Percentiles rank a stretch among this genome's conserved stretches.
Evolutionary conservation across 73 alveolate genomes (phyloP).

Genomic region (Urostyla sp.): DNA sequence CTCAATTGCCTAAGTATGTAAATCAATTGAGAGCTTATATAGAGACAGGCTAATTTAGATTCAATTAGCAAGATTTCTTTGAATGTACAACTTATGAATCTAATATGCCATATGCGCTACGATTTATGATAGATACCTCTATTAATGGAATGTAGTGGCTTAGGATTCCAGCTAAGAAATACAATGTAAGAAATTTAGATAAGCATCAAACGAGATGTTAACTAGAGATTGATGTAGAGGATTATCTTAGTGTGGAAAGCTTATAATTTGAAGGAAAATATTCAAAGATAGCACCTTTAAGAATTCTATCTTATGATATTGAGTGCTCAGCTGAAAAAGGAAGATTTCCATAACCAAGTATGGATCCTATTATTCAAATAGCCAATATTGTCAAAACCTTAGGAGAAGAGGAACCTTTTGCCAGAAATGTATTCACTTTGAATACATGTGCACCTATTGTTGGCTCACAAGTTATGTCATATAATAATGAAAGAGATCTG

Average conservation of each 20-base stretch:
- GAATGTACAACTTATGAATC: slow-evolving; percentile 95
- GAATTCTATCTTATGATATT: slow-evolving; percentile 98
- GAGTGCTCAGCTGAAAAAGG: slow-evolving; percentile 95
- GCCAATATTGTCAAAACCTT: slow-evolving; percentile 94
- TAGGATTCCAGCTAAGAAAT: slow-evolving; percentile 71
- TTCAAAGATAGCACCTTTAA: slow-evolving; percentile 97
- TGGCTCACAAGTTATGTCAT: slow-evolving; percentile 96
- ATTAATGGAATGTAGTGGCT: slow-evolving; percentile 98
- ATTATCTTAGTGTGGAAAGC: slow-evolving; percentile 80
- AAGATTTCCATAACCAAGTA: slow-evolving; percentile 88
- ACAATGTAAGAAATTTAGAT: slow-evolving; percentile 49
- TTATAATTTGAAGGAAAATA: slow-evolving; percentile 88
- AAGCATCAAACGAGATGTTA: slow-evolving; percentile 84
- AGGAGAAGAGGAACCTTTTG: slow-evolving; percentile 92
- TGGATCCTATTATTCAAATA: slow-evolving; percentile 95
- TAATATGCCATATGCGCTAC: slow-evolving; percentile 97
- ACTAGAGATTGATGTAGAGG: slow-evolving; percentile 93
- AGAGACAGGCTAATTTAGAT: too few relatives aligned
- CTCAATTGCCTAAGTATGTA: slow-evolving; percentile 88
- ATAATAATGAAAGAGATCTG: slow-evolving; percentile 92
- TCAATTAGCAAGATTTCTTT: slow-evolving; percentile 1
- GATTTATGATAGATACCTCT: slow-evolving; percentile 98
- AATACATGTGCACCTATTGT: slow-evolving; percentile 97
- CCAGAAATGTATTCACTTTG: slow-evolving; percentile 97
- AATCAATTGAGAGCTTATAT: slow-evolving; percentile 72